Base-by-base conservation (phyloP, 495 filamentous ascomycete species). In the Podospora australis region DNA sequence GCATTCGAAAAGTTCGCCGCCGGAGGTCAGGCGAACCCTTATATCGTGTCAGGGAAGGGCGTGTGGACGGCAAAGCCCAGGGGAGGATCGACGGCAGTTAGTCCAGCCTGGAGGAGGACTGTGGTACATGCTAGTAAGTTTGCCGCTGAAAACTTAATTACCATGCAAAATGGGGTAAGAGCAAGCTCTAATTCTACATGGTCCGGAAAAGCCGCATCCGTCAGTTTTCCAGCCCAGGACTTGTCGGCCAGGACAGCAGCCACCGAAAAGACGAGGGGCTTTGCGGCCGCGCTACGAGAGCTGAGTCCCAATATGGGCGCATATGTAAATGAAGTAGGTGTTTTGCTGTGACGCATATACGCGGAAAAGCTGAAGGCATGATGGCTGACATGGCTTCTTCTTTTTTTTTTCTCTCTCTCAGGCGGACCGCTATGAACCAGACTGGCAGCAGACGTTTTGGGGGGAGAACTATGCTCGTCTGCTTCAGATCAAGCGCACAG, bases 51-150 rank as follows among this genome's bases (percentile, higher is more conserved):
- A 0, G 70, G 70, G 3, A 55, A 62, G 46, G 70, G 68, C 1
- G 62, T 66, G 5, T 54, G 49, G 7, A 39, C 68, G 11, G 67
- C 67, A 8, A 47, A 73, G 72, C 63, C 68, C 23, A 50, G 68
- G 25, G 70, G 68, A 2, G 66, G 65, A 2, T 56, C 67, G 22
- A 64, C 61, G 22, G 63, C 79, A 0, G 72, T 82, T 3, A 61
- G 72, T 14, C 79, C 79, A 7, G 75, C 73, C 3, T 83, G 79
- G 79, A 67, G 81, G 30, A 70, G 67, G 10, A 57, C 78, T 0
- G 52, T 78, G 26, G 70, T 78, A 30, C 68, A 70, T 28, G 41
- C 60, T 5, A 50, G 62, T 58, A 52, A 42, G 64, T 30, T 30
- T 30, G 6, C 13, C 13, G 26, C 13, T 30, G 6, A 6, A 30